phyloP scores from a whole-genome alignment of 1,284 basidiomycete genomes.

The Microbotryomycetes sp. region DNA sequence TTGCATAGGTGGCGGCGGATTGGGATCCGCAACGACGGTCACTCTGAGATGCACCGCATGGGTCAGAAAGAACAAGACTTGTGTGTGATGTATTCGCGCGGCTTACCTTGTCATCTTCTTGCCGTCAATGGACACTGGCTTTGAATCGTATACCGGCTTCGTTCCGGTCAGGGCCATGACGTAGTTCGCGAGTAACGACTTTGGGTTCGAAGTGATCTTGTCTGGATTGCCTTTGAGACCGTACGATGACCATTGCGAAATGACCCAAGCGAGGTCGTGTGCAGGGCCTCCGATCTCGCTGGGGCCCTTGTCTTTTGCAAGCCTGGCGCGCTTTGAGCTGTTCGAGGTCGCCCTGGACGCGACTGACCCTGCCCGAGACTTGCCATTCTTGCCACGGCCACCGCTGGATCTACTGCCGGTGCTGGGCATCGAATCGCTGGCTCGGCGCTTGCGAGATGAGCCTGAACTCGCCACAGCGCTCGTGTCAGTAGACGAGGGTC shows the following conservation, averaged over 20 bases:
- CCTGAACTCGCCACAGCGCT: no score
- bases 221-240: not conserved
- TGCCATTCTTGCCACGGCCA: no score
- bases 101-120: constrained; percentile 12
- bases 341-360: no score
- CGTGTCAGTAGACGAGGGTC: no score
- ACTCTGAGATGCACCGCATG: no score
- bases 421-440: no score
- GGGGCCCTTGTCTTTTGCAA: no score
- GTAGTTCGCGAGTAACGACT: constrained; percentile 17
- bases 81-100: not conserved
- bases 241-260: not conserved
- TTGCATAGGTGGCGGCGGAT: constrained; percentile 11
- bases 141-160: constrained; percentile 6
- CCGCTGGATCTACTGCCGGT: no score
- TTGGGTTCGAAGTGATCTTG: not conserved
- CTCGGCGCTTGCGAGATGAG: no score
- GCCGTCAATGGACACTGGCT: constrained; percentile 6
- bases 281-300: not conserved
- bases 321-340: no score
- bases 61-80: no score
- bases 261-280: not conserved
- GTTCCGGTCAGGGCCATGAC: constrained; percentile 7
- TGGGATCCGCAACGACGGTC: constrained; percentile 24
- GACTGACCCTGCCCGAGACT: no score